These are phyloP conservation scores for Mycosarcoma mackinlayi DNA, from an alignment of 1,284 basidiomycete species.

Conservation along the genomic window DNA sequence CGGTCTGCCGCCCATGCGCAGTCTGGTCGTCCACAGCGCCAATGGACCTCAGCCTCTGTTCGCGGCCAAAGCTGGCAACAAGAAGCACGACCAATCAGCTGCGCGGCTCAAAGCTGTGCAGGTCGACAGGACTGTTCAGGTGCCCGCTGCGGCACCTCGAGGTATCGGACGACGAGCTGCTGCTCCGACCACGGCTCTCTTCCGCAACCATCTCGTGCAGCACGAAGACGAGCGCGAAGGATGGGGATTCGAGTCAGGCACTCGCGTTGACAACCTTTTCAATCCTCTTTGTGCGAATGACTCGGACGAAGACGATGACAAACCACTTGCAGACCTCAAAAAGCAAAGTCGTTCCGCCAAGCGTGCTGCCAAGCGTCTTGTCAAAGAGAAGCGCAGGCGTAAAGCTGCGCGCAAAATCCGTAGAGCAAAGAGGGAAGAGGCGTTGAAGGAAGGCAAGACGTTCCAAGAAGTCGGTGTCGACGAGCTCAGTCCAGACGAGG, in stretches of 20 bases:
- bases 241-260: slow-evolving; percentile 65
- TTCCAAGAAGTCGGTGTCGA: slow-evolving; percentile 52
- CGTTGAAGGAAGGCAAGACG: slow-evolving; percentile 42
- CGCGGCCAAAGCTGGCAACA: slow-evolving; percentile 22
- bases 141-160: slow-evolving; percentile 56
- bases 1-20: slow-evolving; percentile 52
- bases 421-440: slow-evolving; percentile 47
- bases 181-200: slow-evolving; percentile 62
- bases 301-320: slow-evolving; percentile 47
- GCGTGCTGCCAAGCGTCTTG: slow-evolving; percentile 47
- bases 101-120: slow-evolving; percentile 45
- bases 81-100: slow-evolving; percentile 43
- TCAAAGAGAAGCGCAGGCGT: slow-evolving; percentile 52
- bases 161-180: slow-evolving; percentile 63
- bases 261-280: slow-evolving; percentile 42
- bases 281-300: slow-evolving; percentile 20
- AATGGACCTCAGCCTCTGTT: slow-evolving; percentile 52
- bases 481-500: slow-evolving; percentile 62
- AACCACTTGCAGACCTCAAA: slow-evolving; percentile 45
- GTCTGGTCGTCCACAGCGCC: slow-evolving; percentile 52
- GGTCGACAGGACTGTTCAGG: slow-evolving; percentile 35
- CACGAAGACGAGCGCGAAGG: slow-evolving; percentile 64
- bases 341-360: slow-evolving; percentile 41
- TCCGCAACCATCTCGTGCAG: slow-evolving; percentile 65
- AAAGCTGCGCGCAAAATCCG: slow-evolving; percentile 53